phyloP scores from a whole-genome alignment of 441 rosid species.

The Gossypium schwendimanii region DNA sequence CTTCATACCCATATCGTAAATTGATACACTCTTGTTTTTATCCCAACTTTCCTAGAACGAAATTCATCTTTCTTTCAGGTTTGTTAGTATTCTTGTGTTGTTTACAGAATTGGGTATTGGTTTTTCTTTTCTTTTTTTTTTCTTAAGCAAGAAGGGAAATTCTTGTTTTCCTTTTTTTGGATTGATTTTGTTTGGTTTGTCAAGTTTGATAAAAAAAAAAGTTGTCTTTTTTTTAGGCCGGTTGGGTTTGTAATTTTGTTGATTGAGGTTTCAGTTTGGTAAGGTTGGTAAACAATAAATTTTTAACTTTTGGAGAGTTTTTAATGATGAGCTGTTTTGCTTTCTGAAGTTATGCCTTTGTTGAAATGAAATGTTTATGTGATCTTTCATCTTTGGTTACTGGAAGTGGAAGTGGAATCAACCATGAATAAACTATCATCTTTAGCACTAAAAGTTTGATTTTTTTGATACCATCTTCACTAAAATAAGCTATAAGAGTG shows the following conservation, averaged over 20 bases:
- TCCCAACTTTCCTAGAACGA: constrained; percentile 14
- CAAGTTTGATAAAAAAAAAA: too few relatives aligned
- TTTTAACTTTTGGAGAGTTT: constrained; percentile 8
- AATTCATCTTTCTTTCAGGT: not conserved
- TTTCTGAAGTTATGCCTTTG: not conserved
- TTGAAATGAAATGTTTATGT: constrained; percentile 10
- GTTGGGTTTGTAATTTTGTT: constrained; percentile 4
- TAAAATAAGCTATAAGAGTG: not conserved
- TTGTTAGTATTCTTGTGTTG: constrained; percentile 13
- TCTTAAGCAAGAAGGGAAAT: not conserved
- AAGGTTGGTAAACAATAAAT: constrained; percentile 7
- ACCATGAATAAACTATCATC: not conserved
- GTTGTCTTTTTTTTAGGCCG: not conserved
- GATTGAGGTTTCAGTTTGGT: constrained; percentile 14
- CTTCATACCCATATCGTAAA: constrained; percentile 14
- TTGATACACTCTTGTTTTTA: constrained; percentile 20
- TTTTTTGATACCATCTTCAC: not conserved
- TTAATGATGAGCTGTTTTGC: not conserved
- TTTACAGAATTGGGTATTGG: constrained; percentile 13
- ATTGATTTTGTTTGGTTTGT: too few relatives aligned
- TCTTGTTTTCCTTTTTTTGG: constrained; percentile 1
- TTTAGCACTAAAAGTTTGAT: constrained; percentile 9
- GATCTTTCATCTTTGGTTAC: constrained; percentile 25
- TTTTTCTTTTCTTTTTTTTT: not conserved
- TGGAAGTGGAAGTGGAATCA: not conserved